Evolutionary conservation across 441 rosid species (phyloP).

Genomic region (Viola pubescens): DNA sequence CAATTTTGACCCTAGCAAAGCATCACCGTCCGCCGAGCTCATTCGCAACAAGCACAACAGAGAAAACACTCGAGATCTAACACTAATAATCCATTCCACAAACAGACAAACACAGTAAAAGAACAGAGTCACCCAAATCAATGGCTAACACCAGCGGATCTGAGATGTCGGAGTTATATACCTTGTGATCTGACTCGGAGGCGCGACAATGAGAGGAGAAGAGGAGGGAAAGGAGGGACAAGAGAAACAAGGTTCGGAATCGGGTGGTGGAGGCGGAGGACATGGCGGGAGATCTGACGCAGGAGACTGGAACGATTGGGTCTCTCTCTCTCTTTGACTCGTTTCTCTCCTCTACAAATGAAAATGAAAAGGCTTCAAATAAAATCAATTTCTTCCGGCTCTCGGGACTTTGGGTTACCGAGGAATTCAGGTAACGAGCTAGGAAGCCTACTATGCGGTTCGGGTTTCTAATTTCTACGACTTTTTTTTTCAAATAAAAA

Average conservation of each 20-base stretch:
- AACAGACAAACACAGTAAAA: neutral
- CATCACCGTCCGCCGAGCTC: neutral
- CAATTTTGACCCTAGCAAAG: neutral
- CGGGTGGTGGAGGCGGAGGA: constrained; percentile 31
- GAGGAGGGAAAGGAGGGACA: constrained; percentile 23
- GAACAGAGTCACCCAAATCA: neutral
- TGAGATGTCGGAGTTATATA: constrained; percentile 9
- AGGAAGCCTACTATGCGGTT: too few relatives aligned
- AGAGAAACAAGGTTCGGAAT: constrained; percentile 22
- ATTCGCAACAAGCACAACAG: neutral
- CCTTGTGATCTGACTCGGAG: constrained; percentile 98
- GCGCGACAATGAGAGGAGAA: constrained; percentile 40
- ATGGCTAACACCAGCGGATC: neutral
- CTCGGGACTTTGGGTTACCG: too few relatives aligned
- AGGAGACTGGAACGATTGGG: constrained; percentile 22
- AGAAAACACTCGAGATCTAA: constrained; percentile 19
- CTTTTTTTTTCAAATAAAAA: too few relatives aligned
- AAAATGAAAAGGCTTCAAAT: too few relatives aligned
- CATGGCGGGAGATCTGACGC: constrained; percentile 45
- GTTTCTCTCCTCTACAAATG: too few relatives aligned
- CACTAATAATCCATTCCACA: neutral
- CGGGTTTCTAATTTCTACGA: too few relatives aligned
- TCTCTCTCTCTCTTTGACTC: too few relatives aligned
- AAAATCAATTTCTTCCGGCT: too few relatives aligned
- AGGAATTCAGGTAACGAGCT: too few relatives aligned